These are phyloP conservation scores for Rhodamnia argentea DNA, from an alignment of 345 rosid species.

Conservation along the genomic window DNA sequence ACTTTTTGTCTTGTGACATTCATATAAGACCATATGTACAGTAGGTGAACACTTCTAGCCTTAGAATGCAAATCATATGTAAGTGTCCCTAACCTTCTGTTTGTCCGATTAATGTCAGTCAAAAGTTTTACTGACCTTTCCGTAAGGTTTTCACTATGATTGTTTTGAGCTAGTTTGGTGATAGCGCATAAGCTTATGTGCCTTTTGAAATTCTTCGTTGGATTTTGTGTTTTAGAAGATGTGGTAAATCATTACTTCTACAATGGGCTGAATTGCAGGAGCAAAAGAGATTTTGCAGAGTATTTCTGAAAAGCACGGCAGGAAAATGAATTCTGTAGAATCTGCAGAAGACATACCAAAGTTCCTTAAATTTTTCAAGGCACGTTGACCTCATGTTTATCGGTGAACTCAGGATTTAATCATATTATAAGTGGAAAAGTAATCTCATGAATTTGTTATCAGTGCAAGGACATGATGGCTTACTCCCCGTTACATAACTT, in stretches of 20 bases:
- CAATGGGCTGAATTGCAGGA: conserved; percentile 30
- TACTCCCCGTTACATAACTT: neutral
- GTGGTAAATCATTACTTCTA: neutral
- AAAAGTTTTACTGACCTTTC: neutral
- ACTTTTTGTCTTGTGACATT: neutral
- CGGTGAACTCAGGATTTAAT: neutral
- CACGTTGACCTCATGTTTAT: conserved; percentile 1
- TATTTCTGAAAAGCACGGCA: conserved; percentile 86
- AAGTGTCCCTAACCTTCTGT: neutral
- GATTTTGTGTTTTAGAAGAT: neutral
- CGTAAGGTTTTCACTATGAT: neutral
- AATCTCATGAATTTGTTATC: neutral
- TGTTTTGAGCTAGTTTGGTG: neutral
- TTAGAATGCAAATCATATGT: neutral
- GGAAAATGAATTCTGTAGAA: conserved; percentile 70
- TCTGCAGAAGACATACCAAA: conserved; percentile 68
- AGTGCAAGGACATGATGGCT: neutral
- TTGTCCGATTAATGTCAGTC: neutral
- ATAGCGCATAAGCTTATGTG: neutral
- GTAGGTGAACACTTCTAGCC: neutral
- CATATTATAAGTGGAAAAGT: neutral
- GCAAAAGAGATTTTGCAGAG: conserved; percentile 70
- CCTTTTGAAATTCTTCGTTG: neutral
- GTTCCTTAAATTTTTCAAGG: conserved; percentile 73
- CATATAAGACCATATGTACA: neutral